Percentiles rank a stretch among this genome's conserved stretches.
These are phyloP conservation scores for Cyberlindnera euphorbiiphila DNA, from an alignment of 805 yeast genomes.

Conservation along the genomic window DNA sequence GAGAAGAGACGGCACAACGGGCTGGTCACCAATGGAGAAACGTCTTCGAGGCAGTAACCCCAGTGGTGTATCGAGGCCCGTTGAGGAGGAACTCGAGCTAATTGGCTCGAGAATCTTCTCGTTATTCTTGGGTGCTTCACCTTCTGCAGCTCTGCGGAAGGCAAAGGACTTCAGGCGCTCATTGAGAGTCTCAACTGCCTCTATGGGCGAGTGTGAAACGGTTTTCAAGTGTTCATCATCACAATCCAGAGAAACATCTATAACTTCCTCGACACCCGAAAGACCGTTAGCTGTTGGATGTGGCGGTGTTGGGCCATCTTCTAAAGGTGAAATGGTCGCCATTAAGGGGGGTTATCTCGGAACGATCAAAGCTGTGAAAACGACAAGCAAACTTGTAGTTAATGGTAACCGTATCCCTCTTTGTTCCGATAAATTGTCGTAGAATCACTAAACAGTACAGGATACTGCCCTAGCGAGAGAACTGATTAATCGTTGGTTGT, in stretches of 20 bases:
- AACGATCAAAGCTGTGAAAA: too few species aligned
- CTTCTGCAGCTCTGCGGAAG: constrained; percentile 8
- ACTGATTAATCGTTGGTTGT: too few species aligned
- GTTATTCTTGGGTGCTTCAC: constrained; percentile 9
- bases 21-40: constrained; percentile 24
- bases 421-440: too few species aligned
- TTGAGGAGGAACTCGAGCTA: constrained; percentile 10
- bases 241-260: background rate
- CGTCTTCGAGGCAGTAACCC: constrained; percentile 5
- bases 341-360: too few species aligned
- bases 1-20: constrained; percentile 25
- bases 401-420: too few species aligned
- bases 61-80: constrained; percentile 11
- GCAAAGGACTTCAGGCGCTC: constrained; percentile 10
- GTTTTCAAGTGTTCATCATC: constrained; percentile 1
- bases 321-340: too few species aligned
- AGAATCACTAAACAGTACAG: too few species aligned
- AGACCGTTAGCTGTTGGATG: too few species aligned
- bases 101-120: constrained; percentile 22
- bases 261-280: background rate
- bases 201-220: constrained; percentile 3
- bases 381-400: too few species aligned
- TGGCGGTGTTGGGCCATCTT: too few species aligned
- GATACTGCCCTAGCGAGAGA: too few species aligned
- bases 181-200: constrained; percentile 8